Base-by-base conservation (phyloP, 495 filamentous ascomycete species). In the Podospora pseudoanserina region DNA sequence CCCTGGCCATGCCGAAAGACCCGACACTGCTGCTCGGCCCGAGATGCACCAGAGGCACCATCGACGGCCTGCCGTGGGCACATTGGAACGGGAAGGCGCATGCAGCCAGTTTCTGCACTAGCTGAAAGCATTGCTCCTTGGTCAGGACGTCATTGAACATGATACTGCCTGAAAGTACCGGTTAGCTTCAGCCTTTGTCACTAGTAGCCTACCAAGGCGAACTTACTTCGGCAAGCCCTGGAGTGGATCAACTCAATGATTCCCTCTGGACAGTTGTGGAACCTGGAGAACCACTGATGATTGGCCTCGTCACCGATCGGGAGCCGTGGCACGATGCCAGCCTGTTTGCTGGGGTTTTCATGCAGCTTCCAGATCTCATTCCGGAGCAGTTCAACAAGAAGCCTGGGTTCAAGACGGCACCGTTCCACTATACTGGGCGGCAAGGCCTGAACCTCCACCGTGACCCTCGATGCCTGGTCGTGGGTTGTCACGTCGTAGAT, bases 1-100 rank as follows among this genome's bases (percentile, higher is more conserved):
- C 19, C 16, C 16, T 26, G 27, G n/a, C 55, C 6, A 27, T 18
- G 7, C 18, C 56, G 4, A 16, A 65, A 5, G 60, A 30, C 19
- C 64, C 68, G 18, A 69, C 7, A 11, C 13, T 53, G 27, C 32
- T 63, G 18, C 58, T 19, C 19, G 20, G 59, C 9, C 81, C 81
- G 39, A 91, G 57, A 70, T 91, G 87, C 7, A 92, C 80, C 23
- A 93, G 73, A 4, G 92, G 92, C 11, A 92, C 83, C 86, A 94
- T 89, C 28, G 88, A 89, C 23, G 90, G 90, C 70, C 92, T 87
- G 34, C 91, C 93, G 82, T 93, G 93, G 19, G 92, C 95, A 77
- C 95, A 99, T 73, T 94, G 91, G 71, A 97, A 98, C 5, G 96
- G 95, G 73, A 98, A 95, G 1, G 82, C 87, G 69, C 91, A 96